phyloP scores from a whole-genome alignment of 768 basidiomycete genomes.

The Boletus reticuloceps region DNA sequence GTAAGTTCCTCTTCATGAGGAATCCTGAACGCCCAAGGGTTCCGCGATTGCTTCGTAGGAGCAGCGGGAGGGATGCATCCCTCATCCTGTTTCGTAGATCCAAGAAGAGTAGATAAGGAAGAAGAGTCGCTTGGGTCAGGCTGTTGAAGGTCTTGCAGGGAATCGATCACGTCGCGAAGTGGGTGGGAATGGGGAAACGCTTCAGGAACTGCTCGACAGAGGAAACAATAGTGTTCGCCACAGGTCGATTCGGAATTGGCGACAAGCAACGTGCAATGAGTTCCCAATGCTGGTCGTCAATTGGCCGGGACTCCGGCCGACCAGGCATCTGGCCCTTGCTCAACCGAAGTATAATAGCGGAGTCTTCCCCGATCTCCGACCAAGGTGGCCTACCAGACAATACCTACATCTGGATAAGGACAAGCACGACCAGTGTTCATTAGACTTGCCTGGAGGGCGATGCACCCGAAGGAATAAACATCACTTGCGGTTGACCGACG shows the following conservation, averaged over 20 bases:
- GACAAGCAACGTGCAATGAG: not conserved
- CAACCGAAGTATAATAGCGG: not conserved
- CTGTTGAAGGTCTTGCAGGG: too few relatives aligned
- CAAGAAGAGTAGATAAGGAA: too few relatives aligned
- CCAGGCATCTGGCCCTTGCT: not conserved
- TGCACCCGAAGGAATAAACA: slow-evolving; percentile 1
- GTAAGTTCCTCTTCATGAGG: too few relatives aligned
- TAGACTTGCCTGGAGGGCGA: not conserved
- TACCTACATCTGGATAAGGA: not conserved
- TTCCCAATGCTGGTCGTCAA: not conserved
- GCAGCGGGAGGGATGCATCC: too few relatives aligned
- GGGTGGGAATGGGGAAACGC: not conserved
- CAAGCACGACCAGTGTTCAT: too few relatives aligned
- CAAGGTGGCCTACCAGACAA: not conserved
- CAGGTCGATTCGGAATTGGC: not conserved
- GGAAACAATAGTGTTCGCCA: not conserved
- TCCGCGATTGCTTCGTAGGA: too few relatives aligned
- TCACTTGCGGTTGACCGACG: not conserved
- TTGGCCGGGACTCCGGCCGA: not conserved
- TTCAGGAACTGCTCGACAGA: not conserved
- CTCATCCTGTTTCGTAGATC: too few relatives aligned
- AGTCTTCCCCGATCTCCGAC: not conserved
- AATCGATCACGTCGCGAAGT: not conserved
- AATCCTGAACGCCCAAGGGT: too few relatives aligned
- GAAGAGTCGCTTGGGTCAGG: too few relatives aligned